Base-by-base conservation (phyloP, 2,329 filamentous ascomycete species). In the Apiospora kogelbergensis region DNA sequence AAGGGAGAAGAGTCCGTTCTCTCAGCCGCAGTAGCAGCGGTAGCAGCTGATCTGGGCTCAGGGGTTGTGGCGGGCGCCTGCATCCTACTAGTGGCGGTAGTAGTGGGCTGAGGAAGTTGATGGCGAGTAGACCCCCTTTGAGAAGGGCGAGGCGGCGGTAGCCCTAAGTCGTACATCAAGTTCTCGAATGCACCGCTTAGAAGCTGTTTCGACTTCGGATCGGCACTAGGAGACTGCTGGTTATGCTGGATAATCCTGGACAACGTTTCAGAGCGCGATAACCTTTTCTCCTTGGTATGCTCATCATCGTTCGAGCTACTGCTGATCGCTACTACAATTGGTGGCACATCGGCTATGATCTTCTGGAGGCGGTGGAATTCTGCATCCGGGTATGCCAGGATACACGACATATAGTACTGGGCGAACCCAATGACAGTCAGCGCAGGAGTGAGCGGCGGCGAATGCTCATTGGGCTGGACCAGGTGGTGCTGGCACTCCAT, bases 201-300 rank as follows among this genome's bases (percentile, higher is more conserved):
- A 24, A 88, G 81, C 70, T 90, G 87, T 68, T 89, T 86, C 0
- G 88, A 82, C 41, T 86, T 81, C 0, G 85, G 74, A 72, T 93
- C 88, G 0, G 86, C 83, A 9, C 80, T 78, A 0, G 82, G 81
- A 0, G 94, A 94, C 46, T 97, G 88, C 3, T 96, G 83, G 66
- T 91, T 86, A 48, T 93, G 85, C 0, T 93, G 90, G 2, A 97
- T 85, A 73, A 94, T 90, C 72, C 93, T 94, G 0, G 94, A 94
- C 68, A 97, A 90, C 2, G 92, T 85, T 78, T 95, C 92, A 13
- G 87, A 89, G 71, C 85, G 87, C 64, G 22, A 24, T 13, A 9
- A 2, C 15, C 48, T 7, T 33, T 7, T 13, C 13, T 30, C 48
- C 15, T 57, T 30, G 13, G 24, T 24, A 30, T 90, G 33, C n/a